Evolutionary conservation across 805 yeast genomes (phyloP), one percentile per base, ranked within the genome.

Genomic region (Torulaspora gathmanii): DNA sequence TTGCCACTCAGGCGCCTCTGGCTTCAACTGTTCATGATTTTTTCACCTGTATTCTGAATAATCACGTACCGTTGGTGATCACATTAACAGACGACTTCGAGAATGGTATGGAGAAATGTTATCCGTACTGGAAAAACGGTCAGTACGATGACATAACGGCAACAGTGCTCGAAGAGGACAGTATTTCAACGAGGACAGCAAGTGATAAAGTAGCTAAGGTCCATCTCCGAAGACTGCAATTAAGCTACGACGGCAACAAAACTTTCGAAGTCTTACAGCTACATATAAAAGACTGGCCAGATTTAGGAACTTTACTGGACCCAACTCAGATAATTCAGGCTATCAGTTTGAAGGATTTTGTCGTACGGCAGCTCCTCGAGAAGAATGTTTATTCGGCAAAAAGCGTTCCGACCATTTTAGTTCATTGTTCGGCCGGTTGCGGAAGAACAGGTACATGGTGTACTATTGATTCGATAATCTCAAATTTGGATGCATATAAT

Each of bases 361-460:
- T 79, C 13, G 63, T 73, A 36, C 52, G 64, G 28, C 47, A 51
- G n/a, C 46, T 63, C 19, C 47, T 44, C 19, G 42, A 45, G 7
- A 41, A 35, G 13, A 37, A 51, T 11, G 40, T 48, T n/a, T 47
- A 45, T 34, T 34, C 49, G 6, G 46, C 54, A 6, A 55, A 36
- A 52, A 68, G 60, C n/a, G 61, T 69, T 1, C 65, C 74, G 0
- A 85, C 87, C 17, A 73, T 81, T 5, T 61, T 88, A 37, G 86
- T 85, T 20, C 98, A 91, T 65, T 91, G 99, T 60, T 87, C 96
- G 5, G 98, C 98, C 1, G 99, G 99, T 0, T 89, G 95, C 60
- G 99, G 99, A 15, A 72, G 99, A 46, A 88, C 98, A 0, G 99
- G 99, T 2, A 86, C 96, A 1, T 83, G 82, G 59, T 79, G 89